A percentile compares a stretch with the other conserved stretches of the same genome.
Evolutionary conservation across 345 rosid genomes (phyloP).

Genomic region (Corchorus olitorius): DNA sequence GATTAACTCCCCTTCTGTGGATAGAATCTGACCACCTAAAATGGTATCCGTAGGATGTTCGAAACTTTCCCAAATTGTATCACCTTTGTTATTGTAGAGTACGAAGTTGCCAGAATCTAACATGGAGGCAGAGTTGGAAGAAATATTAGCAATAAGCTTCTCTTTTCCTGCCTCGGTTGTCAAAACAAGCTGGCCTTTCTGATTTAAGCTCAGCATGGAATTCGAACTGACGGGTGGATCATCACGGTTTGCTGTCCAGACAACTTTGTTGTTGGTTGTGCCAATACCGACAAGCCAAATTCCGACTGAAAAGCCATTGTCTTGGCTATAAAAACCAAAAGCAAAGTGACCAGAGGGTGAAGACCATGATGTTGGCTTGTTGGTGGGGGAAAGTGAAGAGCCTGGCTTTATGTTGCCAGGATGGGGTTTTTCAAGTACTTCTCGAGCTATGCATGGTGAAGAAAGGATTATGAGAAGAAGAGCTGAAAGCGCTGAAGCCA

Average conservation of each 20-base stretch:
- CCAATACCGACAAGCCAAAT: conserved; percentile 29
- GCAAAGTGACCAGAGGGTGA: conserved; percentile 40
- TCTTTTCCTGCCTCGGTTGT: neutral
- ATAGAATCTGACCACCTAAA: conserved; percentile 29
- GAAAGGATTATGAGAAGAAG: neutral
- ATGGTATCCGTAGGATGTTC: conserved; percentile 35
- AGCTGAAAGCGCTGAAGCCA: neutral
- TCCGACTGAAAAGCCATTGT: conserved; percentile 31
- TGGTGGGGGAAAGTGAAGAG: conserved; percentile 27
- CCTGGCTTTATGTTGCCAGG: conserved; percentile 8
- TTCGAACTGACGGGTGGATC: neutral
- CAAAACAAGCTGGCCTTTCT: neutral
- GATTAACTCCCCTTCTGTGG: neutral
- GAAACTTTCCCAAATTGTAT: conserved; percentile 35
- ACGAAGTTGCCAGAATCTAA: conserved; percentile 25
- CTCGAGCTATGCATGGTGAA: neutral
- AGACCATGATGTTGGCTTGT: conserved; percentile 24
- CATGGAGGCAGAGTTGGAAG: neutral
- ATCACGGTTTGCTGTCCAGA: conserved; percentile 14
- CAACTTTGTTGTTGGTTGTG: neutral
- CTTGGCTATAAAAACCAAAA: conserved; percentile 34
- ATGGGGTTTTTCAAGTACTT: too few species aligned
- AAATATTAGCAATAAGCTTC: neutral
- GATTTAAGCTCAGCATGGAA: neutral
- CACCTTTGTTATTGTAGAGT: neutral